Conservation (phyloP, 2,329 filamentous ascomycete species). For the Bipolaris bicolor region DNA sequence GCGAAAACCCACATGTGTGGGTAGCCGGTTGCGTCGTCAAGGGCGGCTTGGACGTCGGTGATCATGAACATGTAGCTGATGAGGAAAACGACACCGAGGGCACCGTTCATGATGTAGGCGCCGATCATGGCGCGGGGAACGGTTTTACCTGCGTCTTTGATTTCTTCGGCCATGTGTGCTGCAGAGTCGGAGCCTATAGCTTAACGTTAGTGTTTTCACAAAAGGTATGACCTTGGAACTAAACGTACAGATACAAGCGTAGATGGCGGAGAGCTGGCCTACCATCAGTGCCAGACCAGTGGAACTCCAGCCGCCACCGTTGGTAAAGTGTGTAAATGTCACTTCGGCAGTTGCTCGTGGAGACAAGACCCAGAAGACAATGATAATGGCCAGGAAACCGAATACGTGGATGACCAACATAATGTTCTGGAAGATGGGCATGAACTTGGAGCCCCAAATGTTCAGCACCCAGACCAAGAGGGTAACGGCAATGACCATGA, state of each 20-base stretch:
- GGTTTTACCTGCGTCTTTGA: constrained; percentile 50
- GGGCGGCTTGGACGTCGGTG: constrained; percentile 38
- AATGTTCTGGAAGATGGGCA: constrained; percentile 46
- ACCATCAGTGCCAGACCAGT: constrained; percentile 50
- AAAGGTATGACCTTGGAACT: background rate
- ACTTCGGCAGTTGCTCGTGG: constrained; percentile 36
- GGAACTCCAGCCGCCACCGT: constrained; percentile 49
- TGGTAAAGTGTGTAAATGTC: constrained; percentile 45
- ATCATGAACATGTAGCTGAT: constrained; percentile 45
- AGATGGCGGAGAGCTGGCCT: constrained; percentile 50
- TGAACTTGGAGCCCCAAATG: constrained; percentile 36
- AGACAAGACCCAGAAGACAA: constrained; percentile 48
- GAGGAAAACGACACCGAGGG: constrained; percentile 44
- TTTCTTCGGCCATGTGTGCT: constrained; percentile 54
- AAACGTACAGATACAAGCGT: constrained; percentile 42
- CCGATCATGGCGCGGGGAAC: constrained; percentile 53
- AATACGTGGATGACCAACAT: constrained; percentile 51
- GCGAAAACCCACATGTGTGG: constrained; percentile 46
- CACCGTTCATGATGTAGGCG: constrained; percentile 49
- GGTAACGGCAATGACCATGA: constrained; percentile 56
- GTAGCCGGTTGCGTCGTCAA: constrained; percentile 39
- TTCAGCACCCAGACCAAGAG: constrained; percentile 54
- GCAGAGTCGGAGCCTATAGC: constrained; percentile 47
- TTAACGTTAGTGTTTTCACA: constrained; percentile 13
- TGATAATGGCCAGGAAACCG: constrained; percentile 54